Conservation (phyloP, 1,284 basidiomycete species). For the Rhizoctonia solani region DNA sequence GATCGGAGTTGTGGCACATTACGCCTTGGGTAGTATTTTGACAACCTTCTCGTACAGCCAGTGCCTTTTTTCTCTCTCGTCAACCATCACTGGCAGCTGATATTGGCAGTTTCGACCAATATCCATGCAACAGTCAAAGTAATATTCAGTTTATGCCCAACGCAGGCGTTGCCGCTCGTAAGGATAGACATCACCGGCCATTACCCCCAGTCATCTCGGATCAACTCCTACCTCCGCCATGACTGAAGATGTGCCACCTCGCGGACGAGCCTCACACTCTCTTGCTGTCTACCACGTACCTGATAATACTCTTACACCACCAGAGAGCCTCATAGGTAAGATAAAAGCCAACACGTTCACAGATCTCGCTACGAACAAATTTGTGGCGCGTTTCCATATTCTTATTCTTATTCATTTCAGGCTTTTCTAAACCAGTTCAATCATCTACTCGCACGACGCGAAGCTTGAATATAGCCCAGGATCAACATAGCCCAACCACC, state of each 20-base stretch:
- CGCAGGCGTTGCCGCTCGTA: neutral
- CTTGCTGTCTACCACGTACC: constrained; percentile 25
- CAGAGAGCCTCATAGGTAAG: constrained; percentile 18
- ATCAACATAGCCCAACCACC: neutral
- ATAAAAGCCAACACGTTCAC: neutral
- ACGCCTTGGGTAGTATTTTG: neutral
- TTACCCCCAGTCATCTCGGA: constrained; percentile 12
- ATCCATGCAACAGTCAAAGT: neutral
- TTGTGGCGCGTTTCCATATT: constrained; percentile 31
- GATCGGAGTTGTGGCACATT: constrained; percentile 18
- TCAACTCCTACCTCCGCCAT: constrained; percentile 33
- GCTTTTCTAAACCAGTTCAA: neutral
- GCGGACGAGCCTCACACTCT: constrained; percentile 15
- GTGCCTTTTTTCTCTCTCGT: neutral
- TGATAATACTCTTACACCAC: constrained; percentile 7
- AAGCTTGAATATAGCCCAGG: neutral
- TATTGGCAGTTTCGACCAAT: neutral
- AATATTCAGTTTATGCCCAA: neutral
- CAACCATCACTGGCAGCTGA: neutral
- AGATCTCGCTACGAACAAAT: constrained; percentile 10
- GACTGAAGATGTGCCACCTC: constrained; percentile 26
- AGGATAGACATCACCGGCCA: neutral
- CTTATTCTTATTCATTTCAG: constrained; percentile 29
- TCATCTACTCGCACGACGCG: neutral
- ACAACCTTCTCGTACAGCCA: neutral